Base-by-base conservation (phyloP, 108 stramenopile species). In the Schizochytrium sp. region DNA sequence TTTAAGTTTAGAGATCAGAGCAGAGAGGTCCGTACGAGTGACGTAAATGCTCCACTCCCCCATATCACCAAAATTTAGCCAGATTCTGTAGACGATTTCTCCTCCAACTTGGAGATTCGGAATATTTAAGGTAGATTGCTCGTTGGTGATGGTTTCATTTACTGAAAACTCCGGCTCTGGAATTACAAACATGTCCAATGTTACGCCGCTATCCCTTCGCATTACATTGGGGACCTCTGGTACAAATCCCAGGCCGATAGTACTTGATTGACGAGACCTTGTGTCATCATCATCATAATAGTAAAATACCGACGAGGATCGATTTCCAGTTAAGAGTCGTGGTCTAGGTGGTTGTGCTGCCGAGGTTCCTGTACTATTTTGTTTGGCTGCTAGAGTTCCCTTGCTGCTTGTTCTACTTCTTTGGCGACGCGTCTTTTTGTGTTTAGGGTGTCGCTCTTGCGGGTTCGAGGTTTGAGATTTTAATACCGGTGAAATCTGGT, bases 61-160 rank as follows among this genome's bases (percentile, higher is more conserved):
- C 76, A 83, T 10, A 5, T 55, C 76, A n/a, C 76, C 76, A 40
- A 83, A 83, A 13, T 83, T 55, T n/a, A 83, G 76, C 76, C 47
- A 83, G 0, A 83, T 53, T 53, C 55, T 83, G 76, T 83, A 83
- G 50, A 83, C 76, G 50, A 83, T 55, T 53, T 83, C 76, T 7
- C 8, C 5, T n/a, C 47, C 28, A 5, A 38, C 8, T n/a, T 28
- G 28, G 28, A 28, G 28, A 28, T 28, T 28, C 28, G 28, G 28
- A 28, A 28, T 28, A 28, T 28, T 28, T 28, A 38, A 83, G 8
- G 76, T 40, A 40, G 13, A 5, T 1, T 7, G 50, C 8, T 83
- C 76, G 50, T 83, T 83, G 50, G 2, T 83, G 76, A 83, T 7
- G 28, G 47, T 55, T 53, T 83, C 76, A 38, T 7, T 42, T 8